A percentile compares a stretch with the other conserved stretches of the same genome.
phyloP scores from a whole-genome alignment of 202 grass and related monocot species.

The Panicum virgatum region DNA sequence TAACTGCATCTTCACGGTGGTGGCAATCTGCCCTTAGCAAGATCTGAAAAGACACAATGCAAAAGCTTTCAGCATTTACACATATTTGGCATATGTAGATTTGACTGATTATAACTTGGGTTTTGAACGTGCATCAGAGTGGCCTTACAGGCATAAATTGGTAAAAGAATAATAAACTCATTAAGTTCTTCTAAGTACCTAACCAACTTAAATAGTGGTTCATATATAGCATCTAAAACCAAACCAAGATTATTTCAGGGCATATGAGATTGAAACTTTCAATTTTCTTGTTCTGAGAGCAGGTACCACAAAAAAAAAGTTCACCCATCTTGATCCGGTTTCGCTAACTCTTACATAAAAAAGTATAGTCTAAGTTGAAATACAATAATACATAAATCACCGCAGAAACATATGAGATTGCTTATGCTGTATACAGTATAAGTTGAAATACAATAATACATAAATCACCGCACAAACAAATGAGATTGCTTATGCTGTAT shows the following conservation, averaged over 20 bases:
- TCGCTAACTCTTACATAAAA: neutral
- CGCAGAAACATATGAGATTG: neutral
- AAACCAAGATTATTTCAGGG: neutral
- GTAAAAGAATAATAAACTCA: neutral
- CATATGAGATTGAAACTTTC: neutral
- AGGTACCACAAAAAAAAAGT: neutral
- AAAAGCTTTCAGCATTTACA: neutral
- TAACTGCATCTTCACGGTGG: conserved; percentile 11
- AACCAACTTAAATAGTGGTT: neutral
- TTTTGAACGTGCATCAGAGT: conserved; percentile 1
- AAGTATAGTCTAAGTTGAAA: neutral
- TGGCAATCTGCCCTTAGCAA: conserved; percentile 7
- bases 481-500: no score
- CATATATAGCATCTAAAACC: neutral
- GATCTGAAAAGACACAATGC: conserved; percentile 18
- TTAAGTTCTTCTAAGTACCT: neutral
- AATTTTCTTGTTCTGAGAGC: neutral
- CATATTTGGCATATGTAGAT: neutral
- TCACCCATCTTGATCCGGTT: neutral
- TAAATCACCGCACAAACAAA: no score
- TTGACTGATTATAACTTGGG: neutral
- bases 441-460: no score
- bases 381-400: neutral
- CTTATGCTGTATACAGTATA: no score
- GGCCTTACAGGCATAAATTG: neutral